Conservation (phyloP, 768 basidiomycete genomes). For the Agaricus blazei region DNA sequence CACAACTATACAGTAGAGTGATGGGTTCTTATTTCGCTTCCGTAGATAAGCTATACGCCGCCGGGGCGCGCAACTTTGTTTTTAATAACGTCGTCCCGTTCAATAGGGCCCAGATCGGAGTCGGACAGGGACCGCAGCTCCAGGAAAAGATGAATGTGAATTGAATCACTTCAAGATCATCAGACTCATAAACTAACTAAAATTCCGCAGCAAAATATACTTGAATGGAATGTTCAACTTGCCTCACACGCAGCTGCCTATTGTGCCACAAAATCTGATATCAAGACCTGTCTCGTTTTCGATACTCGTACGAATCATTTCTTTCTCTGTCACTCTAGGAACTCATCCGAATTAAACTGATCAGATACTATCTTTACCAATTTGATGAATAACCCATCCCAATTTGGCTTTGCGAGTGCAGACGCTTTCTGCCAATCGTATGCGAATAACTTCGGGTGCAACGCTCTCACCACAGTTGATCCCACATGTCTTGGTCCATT, state of each 20-base stretch:
- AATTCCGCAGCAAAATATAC: conserved; percentile 13
- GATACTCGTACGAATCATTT: conserved; percentile 15
- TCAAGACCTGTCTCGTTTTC: conserved; percentile 15
- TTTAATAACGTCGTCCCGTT: conserved; percentile 20
- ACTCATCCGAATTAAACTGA: neutral
- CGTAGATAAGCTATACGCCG: conserved; percentile 16
- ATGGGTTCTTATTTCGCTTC: conserved; percentile 17
- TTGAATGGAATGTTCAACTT: conserved; percentile 17
- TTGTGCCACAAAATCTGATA: conserved; percentile 14
- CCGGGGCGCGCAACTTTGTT: conserved; percentile 18
- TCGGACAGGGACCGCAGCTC: conserved; percentile 12
- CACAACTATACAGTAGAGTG: conserved; percentile 13
- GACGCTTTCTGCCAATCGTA: conserved; percentile 15
- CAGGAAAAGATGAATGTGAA: conserved; percentile 17
- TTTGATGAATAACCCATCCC: conserved; percentile 15
- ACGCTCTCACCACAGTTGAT: conserved; percentile 10
- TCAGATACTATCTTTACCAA: conserved; percentile 16
- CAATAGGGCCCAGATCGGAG: conserved; percentile 16
- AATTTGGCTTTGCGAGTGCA: conserved; percentile 17
- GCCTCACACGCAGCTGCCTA: conserved; percentile 13
- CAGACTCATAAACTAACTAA: neutral
- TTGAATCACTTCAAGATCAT: neutral
- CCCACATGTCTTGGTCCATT: conserved; percentile 17
- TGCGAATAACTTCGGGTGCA: conserved; percentile 13
- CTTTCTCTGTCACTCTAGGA: too few relatives aligned